Evolutionary conservation across 352 stramenopile genomes (phyloP), one percentile per base, ranked within the genome.

Genomic region (Aphanomyces astaci): DNA sequence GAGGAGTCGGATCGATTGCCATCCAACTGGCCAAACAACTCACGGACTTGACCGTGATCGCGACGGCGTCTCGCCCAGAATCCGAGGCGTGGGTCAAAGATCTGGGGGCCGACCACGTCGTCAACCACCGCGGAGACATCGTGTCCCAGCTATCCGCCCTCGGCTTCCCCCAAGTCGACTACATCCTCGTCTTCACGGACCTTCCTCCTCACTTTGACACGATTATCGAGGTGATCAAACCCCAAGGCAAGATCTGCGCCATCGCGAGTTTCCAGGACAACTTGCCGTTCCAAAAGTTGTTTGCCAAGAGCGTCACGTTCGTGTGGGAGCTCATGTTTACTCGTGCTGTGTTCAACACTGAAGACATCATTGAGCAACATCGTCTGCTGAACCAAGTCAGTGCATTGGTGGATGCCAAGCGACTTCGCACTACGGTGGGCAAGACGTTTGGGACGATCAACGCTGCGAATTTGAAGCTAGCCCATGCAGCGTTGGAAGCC

Each of bases 11-110:
- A 15, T 67, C 60, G 11, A 25, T 56, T 19, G 28, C 46, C 22
- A 67, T 67, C 56, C 60, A 67, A 33, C 28, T 56, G n/a, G 28
- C 40, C 28, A 64, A 59, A 45, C 24, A 51, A 45, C 33, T 66
- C 19, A 66, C 56, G 60, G n/a, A 25, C 27, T 56, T 67, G 28
- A 45, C 49, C n/a, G 60, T 67, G 60, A 56, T 67, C 22, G 63
- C 63, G 13, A 67, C 60, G 28, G 60, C 60, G 49, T 67, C 60
- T 51, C 60, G 60, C 11, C 60, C 60, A 13, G 31, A 67, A 45
- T 56, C 45, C 13, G 28, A 13, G 9, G 28, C 49, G 28, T 60
- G 56, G 25, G 49, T 59, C 31, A 63, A 15, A 17, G 32, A 67
- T 15, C 40, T 63, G 49, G 60, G 60, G 7, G 60, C 60, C 17